Conservation (phyloP, 768 basidiomycete species). For the Fomitopsis serialis region DNA sequence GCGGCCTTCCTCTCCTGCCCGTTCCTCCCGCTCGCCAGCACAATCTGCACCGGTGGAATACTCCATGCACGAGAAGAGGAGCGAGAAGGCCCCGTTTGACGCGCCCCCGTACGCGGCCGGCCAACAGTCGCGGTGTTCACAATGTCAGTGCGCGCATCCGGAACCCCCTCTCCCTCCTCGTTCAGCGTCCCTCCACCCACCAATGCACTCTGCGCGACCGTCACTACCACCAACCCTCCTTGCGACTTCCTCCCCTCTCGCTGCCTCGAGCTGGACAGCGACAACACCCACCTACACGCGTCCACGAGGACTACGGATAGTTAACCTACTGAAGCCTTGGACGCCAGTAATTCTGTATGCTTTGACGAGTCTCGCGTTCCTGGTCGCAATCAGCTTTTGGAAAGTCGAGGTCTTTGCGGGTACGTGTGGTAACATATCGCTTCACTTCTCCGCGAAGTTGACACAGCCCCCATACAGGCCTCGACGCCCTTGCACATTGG, state of each 20-base stretch:
- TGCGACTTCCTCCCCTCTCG: constrained; percentile 1
- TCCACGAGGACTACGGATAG: constrained; percentile 42
- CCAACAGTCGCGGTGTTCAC: constrained; percentile 9
- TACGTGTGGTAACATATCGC: constrained; percentile 31
- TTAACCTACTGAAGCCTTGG: constrained; percentile 65
- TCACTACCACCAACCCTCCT: constrained; percentile 4
- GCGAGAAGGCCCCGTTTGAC: neutral
- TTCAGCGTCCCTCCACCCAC: constrained; percentile 5
- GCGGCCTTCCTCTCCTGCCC: constrained; percentile 3
- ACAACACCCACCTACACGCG: constrained; percentile 19
- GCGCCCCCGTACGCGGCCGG: neutral
- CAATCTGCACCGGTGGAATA: neutral
- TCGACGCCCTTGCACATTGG: constrained; percentile 79
- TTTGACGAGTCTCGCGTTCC: constrained; percentile 69
- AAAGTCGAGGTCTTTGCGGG: constrained; percentile 77
- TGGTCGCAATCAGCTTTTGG: constrained; percentile 81
- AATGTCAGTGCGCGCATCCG: constrained; percentile 12
- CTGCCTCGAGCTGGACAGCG: constrained; percentile 10
- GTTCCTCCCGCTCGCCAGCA: neutral
- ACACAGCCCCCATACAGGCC: constrained; percentile 42
- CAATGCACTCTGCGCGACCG: constrained; percentile 4
- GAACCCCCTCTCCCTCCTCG: constrained; percentile 6
- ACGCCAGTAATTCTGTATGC: constrained; percentile 73
- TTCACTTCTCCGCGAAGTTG: constrained; percentile 2
- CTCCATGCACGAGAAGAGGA: constrained; percentile 15